Conservation (phyloP, 805 yeast genomes). For the Candida pseudoglaebosa region DNA sequence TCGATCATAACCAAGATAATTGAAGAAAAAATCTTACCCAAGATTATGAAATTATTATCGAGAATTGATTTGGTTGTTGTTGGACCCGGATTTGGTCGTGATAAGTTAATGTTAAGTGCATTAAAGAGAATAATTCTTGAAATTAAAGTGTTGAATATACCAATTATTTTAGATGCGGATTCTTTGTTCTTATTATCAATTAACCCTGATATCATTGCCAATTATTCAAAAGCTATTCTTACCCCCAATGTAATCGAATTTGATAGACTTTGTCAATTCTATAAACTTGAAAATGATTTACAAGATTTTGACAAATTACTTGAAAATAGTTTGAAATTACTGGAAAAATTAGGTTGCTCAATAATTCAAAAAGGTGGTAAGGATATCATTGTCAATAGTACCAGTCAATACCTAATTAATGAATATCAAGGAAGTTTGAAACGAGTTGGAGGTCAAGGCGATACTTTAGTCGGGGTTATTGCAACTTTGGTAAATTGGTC, state of each 20-base stretch:
- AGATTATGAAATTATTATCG: conserved; percentile 50
- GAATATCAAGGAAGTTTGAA: conserved; percentile 61
- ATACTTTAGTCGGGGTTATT: conserved; percentile 81
- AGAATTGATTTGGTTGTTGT: conserved; percentile 79
- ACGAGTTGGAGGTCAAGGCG: conserved; percentile 97
- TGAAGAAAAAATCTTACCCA: conserved; percentile 48
- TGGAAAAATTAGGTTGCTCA: conserved; percentile 51
- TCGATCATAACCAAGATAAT: conserved; percentile 28
- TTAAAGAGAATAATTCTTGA: conserved; percentile 55
- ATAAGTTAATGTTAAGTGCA: conserved; percentile 58
- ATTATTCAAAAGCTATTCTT: conserved; percentile 58
- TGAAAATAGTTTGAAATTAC: conserved; percentile 37
- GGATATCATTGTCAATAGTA: conserved; percentile 60
- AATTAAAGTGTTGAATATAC: conserved; percentile 53
- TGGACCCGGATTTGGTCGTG: conserved; percentile 95
- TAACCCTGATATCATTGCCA: conserved; percentile 51
- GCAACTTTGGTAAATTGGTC: conserved; percentile 84
- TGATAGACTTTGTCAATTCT: conserved; percentile 54
- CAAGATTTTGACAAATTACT: conserved; percentile 15
- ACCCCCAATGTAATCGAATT: conserved; percentile 93
- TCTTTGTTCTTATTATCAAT: conserved; percentile 65
- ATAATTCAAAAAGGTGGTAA: conserved; percentile 65
- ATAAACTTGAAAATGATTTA: conserved; percentile 31
- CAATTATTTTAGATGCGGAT: conserved; percentile 89
- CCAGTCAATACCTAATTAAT: conserved; percentile 35